Evolutionary conservation across 2,329 filamentous ascomycete species (phyloP).

Genomic region (Grosmannia serpens): DNA sequence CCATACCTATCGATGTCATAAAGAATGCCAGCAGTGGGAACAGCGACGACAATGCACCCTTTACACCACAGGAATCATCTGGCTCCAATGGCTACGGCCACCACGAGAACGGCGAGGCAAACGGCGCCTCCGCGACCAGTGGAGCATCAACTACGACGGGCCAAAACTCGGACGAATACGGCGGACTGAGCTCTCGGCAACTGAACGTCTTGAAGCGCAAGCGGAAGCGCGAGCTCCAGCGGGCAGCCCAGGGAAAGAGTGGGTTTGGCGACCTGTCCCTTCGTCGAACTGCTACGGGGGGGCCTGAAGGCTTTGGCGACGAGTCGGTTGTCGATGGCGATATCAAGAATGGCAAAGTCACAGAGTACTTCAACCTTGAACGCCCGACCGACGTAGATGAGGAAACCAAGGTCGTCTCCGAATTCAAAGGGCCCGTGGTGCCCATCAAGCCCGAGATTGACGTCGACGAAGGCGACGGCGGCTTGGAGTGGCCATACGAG

Average conservation of each 20-base stretch:
- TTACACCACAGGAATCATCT: slow-evolving; percentile 31
- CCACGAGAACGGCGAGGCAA: neutral
- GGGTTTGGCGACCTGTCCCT: slow-evolving; percentile 78
- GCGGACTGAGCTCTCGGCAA: slow-evolving; percentile 73
- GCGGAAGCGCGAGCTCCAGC: slow-evolving; percentile 78
- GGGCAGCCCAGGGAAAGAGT: slow-evolving; percentile 75
- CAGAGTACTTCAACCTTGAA: slow-evolving; percentile 87
- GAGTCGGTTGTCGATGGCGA: slow-evolving; percentile 43
- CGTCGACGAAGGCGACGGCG: slow-evolving; percentile 63
- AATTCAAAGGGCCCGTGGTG: slow-evolving; percentile 78
- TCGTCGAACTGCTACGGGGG: slow-evolving; percentile 47
- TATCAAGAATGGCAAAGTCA: slow-evolving; percentile 49
- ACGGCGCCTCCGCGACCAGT: neutral
- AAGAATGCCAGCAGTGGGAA: slow-evolving; percentile 21
- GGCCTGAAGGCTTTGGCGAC: slow-evolving; percentile 50
- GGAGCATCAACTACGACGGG: slow-evolving; percentile 19
- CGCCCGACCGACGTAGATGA: slow-evolving; percentile 69
- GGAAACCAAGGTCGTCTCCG: slow-evolving; percentile 81
- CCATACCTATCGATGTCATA: slow-evolving; percentile 48
- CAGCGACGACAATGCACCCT: slow-evolving; percentile 8
- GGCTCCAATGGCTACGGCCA: slow-evolving; percentile 10
- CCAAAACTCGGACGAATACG: slow-evolving; percentile 40
- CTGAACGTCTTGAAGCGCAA: slow-evolving; percentile 92
- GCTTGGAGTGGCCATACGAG: slow-evolving; percentile 87
- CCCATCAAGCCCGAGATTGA: slow-evolving; percentile 82